phyloP scores from a whole-genome alignment of 148 eudicot species.

The Diospyros kaki region DNA sequence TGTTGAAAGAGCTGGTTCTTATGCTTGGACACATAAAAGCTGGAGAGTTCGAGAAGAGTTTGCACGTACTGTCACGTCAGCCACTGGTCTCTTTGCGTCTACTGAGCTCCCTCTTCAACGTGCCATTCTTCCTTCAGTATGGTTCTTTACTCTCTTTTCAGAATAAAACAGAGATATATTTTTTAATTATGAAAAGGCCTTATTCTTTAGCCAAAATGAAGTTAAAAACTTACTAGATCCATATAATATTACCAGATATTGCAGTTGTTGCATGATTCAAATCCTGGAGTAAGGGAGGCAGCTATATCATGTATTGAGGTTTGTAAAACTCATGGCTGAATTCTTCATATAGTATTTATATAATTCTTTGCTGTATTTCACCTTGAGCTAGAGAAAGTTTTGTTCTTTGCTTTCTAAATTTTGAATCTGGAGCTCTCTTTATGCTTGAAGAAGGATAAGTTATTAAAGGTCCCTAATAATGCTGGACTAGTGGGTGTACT shows the following conservation, averaged over 20 bases:
- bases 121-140: conserved; percentile 94
- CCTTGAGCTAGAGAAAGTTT: conserved; percentile 1
- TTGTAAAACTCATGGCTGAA: conserved; percentile 17
- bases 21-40: conserved; percentile 94
- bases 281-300: conserved; percentile 88
- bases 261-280: conserved; percentile 94
- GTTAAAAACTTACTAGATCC: conserved; percentile 6
- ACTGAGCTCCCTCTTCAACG: conserved; percentile 96
- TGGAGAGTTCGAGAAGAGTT: conserved; percentile 98
- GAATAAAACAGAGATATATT: neutral
- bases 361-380: neutral
- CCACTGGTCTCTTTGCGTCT: conserved; percentile 85
- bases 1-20: conserved; percentile 94
- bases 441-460: neutral
- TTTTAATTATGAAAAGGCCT: too few relatives aligned
- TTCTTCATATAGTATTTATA: neutral
- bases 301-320: conserved; percentile 94
- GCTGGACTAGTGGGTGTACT: conserved; percentile 5
- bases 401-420: neutral
- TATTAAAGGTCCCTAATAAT: neutral
- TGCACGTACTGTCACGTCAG: conserved; percentile 92
- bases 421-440: neutral
- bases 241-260: conserved; percentile 57
- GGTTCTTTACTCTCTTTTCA: conserved; percentile 15
- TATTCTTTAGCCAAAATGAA: conserved; percentile 2